These are phyloP conservation scores for Plasmopara muralis DNA, from an alignment of 352 stramenopile species.

Conservation along the genomic window DNA sequence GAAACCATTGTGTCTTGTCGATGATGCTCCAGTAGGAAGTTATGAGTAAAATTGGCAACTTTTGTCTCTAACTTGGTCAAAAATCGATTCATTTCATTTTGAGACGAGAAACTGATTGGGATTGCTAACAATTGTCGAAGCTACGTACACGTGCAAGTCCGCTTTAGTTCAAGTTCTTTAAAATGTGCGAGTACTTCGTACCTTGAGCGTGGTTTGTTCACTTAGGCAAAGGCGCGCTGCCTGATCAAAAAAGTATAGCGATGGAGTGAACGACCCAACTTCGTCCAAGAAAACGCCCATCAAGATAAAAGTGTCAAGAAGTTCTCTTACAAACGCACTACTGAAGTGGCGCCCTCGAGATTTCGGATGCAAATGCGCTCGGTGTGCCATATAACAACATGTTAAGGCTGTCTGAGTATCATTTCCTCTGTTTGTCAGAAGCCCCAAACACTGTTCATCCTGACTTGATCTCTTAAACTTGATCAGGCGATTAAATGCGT, in stretches of 20 bases:
- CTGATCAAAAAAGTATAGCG: conserved; percentile 34
- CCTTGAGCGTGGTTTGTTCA: conserved; percentile 32
- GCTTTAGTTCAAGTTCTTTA: not conserved
- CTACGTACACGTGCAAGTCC: conserved; percentile 4
- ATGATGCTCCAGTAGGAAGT: not conserved
- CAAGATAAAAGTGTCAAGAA: conserved; percentile 39
- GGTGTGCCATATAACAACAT: conserved; percentile 6
- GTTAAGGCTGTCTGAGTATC: conserved; percentile 2
- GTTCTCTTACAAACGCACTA: conserved; percentile 37
- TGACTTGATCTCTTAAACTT: conserved; percentile 14
- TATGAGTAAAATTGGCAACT: conserved; percentile 6
- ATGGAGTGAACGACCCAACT: conserved; percentile 39
- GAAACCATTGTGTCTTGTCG: conserved; percentile 18
- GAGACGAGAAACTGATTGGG: conserved; percentile 24
- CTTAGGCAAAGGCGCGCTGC: conserved; percentile 27
- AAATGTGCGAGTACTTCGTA: conserved; percentile 7
- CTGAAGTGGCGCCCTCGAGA: conserved; percentile 16
- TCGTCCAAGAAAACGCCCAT: conserved; percentile 70
- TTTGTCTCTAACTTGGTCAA: conserved; percentile 10
- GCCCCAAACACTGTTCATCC: conserved; percentile 19
- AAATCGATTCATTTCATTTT: conserved; percentile 20
- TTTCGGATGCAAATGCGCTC: not conserved
- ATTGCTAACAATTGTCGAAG: conserved; percentile 25
- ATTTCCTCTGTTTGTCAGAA: conserved; percentile 5
- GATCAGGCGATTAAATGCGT: conserved; percentile 17